Evolutionary conservation across 768 basidiomycete genomes (phyloP).

Genomic region (Boletus rubroflammeus): DNA sequence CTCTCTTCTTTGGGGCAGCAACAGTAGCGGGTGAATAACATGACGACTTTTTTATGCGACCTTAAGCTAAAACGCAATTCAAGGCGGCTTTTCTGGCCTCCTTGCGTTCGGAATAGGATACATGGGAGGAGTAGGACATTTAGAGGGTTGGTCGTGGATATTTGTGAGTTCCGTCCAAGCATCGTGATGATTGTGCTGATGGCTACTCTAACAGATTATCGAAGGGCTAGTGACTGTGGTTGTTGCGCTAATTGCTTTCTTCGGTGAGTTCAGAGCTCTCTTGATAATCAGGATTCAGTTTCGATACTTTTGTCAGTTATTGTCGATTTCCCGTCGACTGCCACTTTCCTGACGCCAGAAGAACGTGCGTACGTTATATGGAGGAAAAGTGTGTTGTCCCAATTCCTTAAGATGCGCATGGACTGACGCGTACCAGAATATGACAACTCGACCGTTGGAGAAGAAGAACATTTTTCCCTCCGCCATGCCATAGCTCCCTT

Average conservation of each 20-base stretch:
- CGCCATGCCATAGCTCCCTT: conserved; percentile 52
- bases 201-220: conserved; percentile 5
- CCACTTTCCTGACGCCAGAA: conserved; percentile 15
- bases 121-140: conserved; percentile 44
- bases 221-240: conserved; percentile 55
- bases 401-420: conserved; percentile 37
- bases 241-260: conserved; percentile 50
- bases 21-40: conserved; percentile 45
- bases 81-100: conserved; percentile 55
- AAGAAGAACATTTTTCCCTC: conserved; percentile 53
- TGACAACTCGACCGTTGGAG: conserved; percentile 18
- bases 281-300: not conserved
- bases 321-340: conserved; percentile 43
- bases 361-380: conserved; percentile 18
- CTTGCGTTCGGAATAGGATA: conserved; percentile 54
- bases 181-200: not conserved
- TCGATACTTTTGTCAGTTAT: conserved; percentile 38
- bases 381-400: conserved; percentile 13
- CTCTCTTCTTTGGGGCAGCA: conserved; percentile 63
- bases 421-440: conserved; percentile 48
- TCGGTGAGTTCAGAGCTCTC: conserved; percentile 33
- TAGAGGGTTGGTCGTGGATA: conserved; percentile 66
- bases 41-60: rapidly evolving
- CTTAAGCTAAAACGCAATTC: not conserved
- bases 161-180: conserved; percentile 40